A percentile compares a stretch with the other conserved stretches of the same genome.
Evolutionary conservation across 306 rosid genomes (phyloP).

Genomic region (Cicer chorassanicum): DNA sequence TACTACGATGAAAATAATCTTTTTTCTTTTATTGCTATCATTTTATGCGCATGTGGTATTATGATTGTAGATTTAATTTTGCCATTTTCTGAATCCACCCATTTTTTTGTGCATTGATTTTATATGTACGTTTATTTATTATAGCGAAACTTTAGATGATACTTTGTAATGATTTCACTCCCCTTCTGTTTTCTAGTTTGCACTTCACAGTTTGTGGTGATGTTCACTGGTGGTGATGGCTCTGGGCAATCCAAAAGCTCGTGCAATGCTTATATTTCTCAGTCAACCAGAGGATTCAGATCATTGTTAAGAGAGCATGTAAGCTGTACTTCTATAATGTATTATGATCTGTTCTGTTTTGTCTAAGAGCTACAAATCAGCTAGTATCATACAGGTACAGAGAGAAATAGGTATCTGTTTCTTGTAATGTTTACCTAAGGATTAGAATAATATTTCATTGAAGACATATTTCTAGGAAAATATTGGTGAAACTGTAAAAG

Average conservation of each 20-base stretch:
- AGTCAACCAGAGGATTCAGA: slow-evolving; percentile 82
- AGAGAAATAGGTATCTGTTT: not conserved
- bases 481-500: slow-evolving; percentile 17
- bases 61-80: slow-evolving; percentile 26
- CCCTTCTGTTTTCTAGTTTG: slow-evolving; percentile 59
- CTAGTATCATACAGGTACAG: not conserved
- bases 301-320: slow-evolving; percentile 81
- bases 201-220: slow-evolving; percentile 83
- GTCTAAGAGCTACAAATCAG: not conserved
- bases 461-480: slow-evolving; percentile 35
- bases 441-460: slow-evolving; percentile 28
- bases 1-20: not conserved
- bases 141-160: slow-evolving; percentile 26
- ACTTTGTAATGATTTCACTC: not conserved
- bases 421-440: slow-evolving; percentile 9
- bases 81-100: slow-evolving; percentile 14
- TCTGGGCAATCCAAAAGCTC: slow-evolving; percentile 56
- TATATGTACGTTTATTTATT: slow-evolving; percentile 1
- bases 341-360: slow-evolving; percentile 25
- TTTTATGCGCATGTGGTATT: slow-evolving; percentile 21
- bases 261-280: slow-evolving; percentile 77
- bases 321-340: slow-evolving; percentile 45
- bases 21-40: slow-evolving; percentile 29
- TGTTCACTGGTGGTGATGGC: slow-evolving; percentile 73
- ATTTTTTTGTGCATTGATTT: slow-evolving; percentile 26